Base-by-base conservation (phyloP, 2,329 filamentous ascomycete species). In the Colletotrichum sp. region DNA sequence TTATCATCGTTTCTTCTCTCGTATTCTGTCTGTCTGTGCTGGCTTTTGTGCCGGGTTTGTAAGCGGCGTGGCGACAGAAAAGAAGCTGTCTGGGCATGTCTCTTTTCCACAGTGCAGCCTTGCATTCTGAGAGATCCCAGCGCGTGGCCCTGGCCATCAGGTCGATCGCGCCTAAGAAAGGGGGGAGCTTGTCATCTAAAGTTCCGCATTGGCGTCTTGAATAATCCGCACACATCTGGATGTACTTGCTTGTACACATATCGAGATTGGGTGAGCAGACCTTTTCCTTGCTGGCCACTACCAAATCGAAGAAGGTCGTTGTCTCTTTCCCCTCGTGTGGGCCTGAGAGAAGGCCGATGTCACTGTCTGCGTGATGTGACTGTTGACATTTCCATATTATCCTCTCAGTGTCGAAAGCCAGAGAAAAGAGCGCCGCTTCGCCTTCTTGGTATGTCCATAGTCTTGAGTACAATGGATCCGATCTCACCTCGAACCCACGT, bases 1-100 rank as follows among this genome's bases (percentile, higher is more conserved):
- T 19, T 48, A 22, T 48, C 19, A 48, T 48, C 1, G 44, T 48
- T 7, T 48, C 2, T 4, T 48, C 44, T 48, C 9, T n/a, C 5
- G 39, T n/a, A 44, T 44, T 12, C 39, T 3, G 19, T 3, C 1
- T n/a, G 2, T n/a, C 19, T n/a, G 8, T n/a, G 1, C 9, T 12
- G 1, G 5, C 0, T 3, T 6, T 4, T 0, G 5, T n/a, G 39
- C 9, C n/a, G 4, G 19, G 3, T n/a, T 48, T 22, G 11, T 22
- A 19, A 2, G 19, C 5, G 19, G 9, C 44, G 19, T 11, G 19
- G n/a, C 44, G 44, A 48, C 44, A 48, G 44, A 48, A 48, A 22
- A 48, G 44, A 48, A 48, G 44, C 19, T 48, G 44, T 3, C 44
- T 48, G 22, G 44, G 44, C 44, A 48, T 48, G 19, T 48, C 19